Percentiles rank a stretch among this genome's conserved stretches.
These are phyloP conservation scores for Ceratobasidium sp. DNA, from an alignment of 1,284 basidiomycete genomes.

Conservation along the genomic window DNA sequence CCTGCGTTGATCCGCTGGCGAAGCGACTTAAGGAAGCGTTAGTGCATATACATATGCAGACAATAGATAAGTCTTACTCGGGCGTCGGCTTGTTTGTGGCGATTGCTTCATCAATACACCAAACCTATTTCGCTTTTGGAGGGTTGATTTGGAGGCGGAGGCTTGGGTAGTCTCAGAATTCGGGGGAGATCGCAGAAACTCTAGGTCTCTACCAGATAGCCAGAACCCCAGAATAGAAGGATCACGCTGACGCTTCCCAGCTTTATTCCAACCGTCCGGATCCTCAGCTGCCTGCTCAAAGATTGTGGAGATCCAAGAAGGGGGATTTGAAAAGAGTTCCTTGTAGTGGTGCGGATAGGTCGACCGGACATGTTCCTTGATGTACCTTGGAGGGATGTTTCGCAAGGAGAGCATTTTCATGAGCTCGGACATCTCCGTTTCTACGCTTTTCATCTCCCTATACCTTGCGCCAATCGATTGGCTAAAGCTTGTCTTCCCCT, in stretches of 20 bases:
- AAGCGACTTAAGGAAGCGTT: too few relatives aligned
- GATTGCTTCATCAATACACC: too few relatives aligned
- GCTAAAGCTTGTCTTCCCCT: slow-evolving; percentile 57
- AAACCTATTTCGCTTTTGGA: too few relatives aligned
- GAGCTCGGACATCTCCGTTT: slow-evolving; percentile 59
- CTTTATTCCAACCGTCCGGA: slow-evolving; percentile 37
- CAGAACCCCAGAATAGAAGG: slow-evolving; percentile 20
- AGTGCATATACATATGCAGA: too few relatives aligned
- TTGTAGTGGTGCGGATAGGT: slow-evolving; percentile 60
- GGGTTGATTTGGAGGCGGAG: neutral
- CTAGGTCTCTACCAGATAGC: slow-evolving; percentile 23
- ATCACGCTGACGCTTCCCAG: neutral
- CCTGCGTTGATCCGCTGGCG: neutral
- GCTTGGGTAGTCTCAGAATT: neutral
- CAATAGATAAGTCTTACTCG: too few relatives aligned
- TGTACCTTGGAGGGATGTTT: slow-evolving; percentile 56
- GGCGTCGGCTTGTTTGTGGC: too few relatives aligned
- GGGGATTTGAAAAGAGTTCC: slow-evolving; percentile 54
- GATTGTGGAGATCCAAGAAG: slow-evolving; percentile 57
- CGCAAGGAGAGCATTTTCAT: slow-evolving; percentile 59
- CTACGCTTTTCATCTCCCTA: slow-evolving; percentile 58
- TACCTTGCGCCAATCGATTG: slow-evolving; percentile 53
- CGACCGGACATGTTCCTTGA: slow-evolving; percentile 57
- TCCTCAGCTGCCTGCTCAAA: slow-evolving; percentile 6
- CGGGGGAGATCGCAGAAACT: slow-evolving; percentile 22